Conservation (phyloP, 1,139 yeast genomes). For the Candida frijolesensis region DNA sequence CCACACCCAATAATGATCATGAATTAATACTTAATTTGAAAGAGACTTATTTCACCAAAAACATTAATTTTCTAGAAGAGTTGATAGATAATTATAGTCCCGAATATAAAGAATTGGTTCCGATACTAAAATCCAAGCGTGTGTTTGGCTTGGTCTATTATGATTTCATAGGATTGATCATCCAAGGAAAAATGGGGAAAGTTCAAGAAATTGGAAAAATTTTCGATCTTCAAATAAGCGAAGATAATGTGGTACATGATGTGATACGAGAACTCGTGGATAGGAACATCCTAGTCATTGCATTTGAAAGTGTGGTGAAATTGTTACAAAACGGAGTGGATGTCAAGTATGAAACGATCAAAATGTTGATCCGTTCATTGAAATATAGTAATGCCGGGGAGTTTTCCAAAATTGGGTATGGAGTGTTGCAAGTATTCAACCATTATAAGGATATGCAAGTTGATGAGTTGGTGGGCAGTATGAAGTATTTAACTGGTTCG, state of each 20-base stretch:
- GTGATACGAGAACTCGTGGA: neutral
- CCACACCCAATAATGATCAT: neutral
- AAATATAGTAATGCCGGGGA: neutral
- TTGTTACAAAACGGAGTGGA: neutral
- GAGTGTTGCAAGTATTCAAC: conserved; percentile 10
- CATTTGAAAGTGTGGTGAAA: conserved; percentile 4
- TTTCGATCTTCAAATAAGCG: neutral
- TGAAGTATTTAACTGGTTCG: conserved; percentile 9
- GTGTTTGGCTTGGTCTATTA: neutral
- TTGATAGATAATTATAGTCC: conserved; percentile 1
- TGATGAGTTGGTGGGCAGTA: conserved; percentile 2
- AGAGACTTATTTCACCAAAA: neutral
- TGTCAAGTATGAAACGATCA: neutral
- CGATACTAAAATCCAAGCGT: neutral
- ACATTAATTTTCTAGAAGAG: conserved; percentile 4
- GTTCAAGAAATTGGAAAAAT: neutral
- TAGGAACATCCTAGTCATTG: neutral
- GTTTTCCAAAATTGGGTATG: conserved; percentile 9
- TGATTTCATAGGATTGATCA: conserved; percentile 2
- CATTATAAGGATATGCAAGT: neutral
- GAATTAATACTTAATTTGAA: neutral
- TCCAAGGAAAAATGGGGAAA: neutral
- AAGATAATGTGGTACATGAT: neutral
- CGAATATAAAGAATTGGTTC: neutral
- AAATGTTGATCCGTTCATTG: neutral